These are phyloP conservation scores for Chaetomium sp. DNA, from an alignment of 2,329 filamentous ascomycete species.

Conservation along the genomic window DNA sequence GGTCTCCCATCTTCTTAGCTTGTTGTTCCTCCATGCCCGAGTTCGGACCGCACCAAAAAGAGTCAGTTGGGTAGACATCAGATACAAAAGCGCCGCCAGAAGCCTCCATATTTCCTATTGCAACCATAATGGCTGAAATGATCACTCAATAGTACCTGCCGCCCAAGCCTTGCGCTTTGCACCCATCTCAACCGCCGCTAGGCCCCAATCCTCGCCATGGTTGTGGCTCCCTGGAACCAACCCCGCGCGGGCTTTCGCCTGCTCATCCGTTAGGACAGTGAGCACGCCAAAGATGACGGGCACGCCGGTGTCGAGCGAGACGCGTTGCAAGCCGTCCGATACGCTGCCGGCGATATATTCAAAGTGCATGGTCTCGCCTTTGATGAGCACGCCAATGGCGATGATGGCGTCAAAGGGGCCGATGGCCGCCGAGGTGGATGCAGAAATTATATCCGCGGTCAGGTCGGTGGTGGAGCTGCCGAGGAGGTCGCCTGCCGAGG, in stretches of 20 bases:
- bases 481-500: slow-evolving; percentile 69
- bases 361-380: slow-evolving; percentile 99
- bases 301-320: slow-evolving; percentile 81
- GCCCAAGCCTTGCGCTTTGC: slow-evolving; percentile 81
- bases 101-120: background rate
- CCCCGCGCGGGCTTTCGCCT: slow-evolving; percentile 79
- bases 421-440: slow-evolving; percentile 36
- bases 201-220: slow-evolving; percentile 94
- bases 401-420: slow-evolving; percentile 87
- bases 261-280: slow-evolving; percentile 81
- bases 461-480: slow-evolving; percentile 64
- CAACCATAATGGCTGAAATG: background rate
- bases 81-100: background rate
- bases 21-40: no score
- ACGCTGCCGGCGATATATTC: slow-evolving; percentile 95
- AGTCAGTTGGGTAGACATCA: no score
- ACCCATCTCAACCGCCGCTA: slow-evolving; percentile 88
- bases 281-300: slow-evolving; percentile 90
- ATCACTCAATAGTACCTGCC: slow-evolving; percentile 54
- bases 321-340: slow-evolving; percentile 86
- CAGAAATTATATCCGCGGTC: slow-evolving; percentile 32
- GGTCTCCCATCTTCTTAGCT: background rate
- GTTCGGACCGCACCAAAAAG: no score
- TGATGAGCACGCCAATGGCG: slow-evolving; percentile 92
- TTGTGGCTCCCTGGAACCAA: slow-evolving; percentile 67